A percentile compares a stretch with the other conserved stretches of the same genome.
Evolutionary conservation across 1,139 yeast genomes (phyloP).

Genomic region (Tardiomyces blankii): DNA sequence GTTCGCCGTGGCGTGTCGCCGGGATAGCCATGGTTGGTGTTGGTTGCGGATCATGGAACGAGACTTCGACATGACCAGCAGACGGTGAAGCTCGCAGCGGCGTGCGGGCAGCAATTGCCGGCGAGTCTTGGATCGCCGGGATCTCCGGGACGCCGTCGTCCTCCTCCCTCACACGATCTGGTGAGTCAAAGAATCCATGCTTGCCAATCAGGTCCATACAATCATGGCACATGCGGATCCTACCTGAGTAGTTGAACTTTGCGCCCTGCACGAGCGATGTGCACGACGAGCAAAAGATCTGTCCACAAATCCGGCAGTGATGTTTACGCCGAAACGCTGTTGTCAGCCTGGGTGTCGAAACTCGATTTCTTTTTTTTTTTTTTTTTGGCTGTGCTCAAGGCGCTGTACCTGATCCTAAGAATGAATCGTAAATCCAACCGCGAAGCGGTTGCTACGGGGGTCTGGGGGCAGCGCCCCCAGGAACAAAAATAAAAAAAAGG

Average conservation of each 20-base stretch:
- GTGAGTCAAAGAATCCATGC: slow-evolving; percentile 23
- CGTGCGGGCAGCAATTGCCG: background rate
- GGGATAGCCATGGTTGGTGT: slow-evolving; percentile 79
- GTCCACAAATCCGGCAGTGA: slow-evolving; percentile 94
- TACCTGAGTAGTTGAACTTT: slow-evolving; percentile 57
- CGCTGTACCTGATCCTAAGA: too few relatives aligned
- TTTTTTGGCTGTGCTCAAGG: too few relatives aligned
- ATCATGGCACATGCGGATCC: slow-evolving; percentile 67
- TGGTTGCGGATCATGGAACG: slow-evolving; percentile 38
- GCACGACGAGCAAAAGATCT: slow-evolving; percentile 85
- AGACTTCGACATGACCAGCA: slow-evolving; percentile 10
- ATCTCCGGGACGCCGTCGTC: background rate
- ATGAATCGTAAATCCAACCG: too few relatives aligned
- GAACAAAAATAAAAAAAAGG: too few relatives aligned
- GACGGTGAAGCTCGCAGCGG: background rate
- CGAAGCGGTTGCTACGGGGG: too few relatives aligned
- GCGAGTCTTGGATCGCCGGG: background rate
- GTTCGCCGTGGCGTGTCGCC: slow-evolving; percentile 67
- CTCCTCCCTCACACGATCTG: background rate
- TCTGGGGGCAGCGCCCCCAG: too few relatives aligned
- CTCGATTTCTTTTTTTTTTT: too few relatives aligned
- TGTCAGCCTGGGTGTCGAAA: slow-evolving; percentile 1
- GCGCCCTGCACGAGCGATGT: slow-evolving; percentile 69
- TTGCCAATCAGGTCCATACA: slow-evolving; percentile 55
- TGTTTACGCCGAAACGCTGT: slow-evolving; percentile 71